These are phyloP conservation scores for Neonectria magnoliae DNA, from an alignment of 2,329 filamentous ascomycete genomes.

Conservation along the genomic window DNA sequence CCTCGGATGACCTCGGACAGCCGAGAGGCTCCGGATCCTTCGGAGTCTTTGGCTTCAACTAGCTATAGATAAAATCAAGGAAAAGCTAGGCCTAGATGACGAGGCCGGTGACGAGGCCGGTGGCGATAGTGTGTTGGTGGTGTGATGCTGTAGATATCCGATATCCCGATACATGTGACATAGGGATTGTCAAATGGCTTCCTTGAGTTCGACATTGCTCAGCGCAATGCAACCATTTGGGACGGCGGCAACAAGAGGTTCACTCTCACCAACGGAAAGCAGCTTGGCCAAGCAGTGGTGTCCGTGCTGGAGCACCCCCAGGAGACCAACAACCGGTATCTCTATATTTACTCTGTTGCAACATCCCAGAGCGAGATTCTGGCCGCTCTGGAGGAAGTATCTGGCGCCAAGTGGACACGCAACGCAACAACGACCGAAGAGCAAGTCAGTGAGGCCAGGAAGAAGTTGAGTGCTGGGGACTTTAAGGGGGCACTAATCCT, in stretches of 20 bases:
- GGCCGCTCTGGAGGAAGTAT: constrained; percentile 26
- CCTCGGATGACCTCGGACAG: too few relatives aligned
- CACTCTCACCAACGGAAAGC: constrained; percentile 29
- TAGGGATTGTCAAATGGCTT: constrained; percentile 27
- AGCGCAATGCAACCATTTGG: constrained; percentile 25
- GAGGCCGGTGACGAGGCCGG: too few relatives aligned
- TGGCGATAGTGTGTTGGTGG: too few relatives aligned
- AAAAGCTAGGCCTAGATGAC: too few relatives aligned
- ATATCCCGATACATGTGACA: too few relatives aligned
- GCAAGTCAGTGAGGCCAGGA: constrained; percentile 14
- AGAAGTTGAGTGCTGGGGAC: constrained; percentile 22
- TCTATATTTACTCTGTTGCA: constrained; percentile 62
- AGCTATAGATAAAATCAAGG: too few relatives aligned
- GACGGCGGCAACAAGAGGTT: constrained; percentile 25
- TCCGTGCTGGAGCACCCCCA: constrained; percentile 56
- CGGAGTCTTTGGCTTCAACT: too few relatives aligned
- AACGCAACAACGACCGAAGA: constrained; percentile 23
- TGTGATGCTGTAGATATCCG: too few relatives aligned
- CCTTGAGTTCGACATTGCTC: constrained; percentile 24
- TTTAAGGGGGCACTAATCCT: constrained; percentile 24
- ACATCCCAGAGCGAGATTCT: constrained; percentile 55
- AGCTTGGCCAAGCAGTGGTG: constrained; percentile 58
- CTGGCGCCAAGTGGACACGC: constrained; percentile 21
- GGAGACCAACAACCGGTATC: constrained; percentile 61
- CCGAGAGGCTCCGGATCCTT: too few relatives aligned